Percentiles rank a stretch among this genome's conserved stretches.
phyloP scores from a whole-genome alignment of 2,329 filamentous ascomycete genomes.

The Epichloe uncinata region DNA sequence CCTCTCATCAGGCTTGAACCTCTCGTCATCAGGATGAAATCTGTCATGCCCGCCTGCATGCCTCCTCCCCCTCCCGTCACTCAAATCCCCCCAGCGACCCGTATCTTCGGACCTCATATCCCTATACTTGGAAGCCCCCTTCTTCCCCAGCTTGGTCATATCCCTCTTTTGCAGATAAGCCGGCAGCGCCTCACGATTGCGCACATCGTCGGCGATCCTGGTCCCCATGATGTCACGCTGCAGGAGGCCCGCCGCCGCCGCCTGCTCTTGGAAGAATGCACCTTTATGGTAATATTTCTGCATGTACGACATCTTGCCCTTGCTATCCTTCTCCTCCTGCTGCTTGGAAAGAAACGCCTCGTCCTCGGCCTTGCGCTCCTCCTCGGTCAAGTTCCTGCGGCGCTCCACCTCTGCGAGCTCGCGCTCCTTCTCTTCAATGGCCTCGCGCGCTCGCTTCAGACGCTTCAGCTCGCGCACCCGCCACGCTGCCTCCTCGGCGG shows the following conservation, averaged over 20 bases:
- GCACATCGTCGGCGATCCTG: conserved; percentile 68
- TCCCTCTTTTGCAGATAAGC: conserved; percentile 88
- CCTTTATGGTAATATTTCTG: conserved; percentile 96
- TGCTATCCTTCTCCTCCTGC: conserved; percentile 62
- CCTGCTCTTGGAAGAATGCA: conserved; percentile 83
- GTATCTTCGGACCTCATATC: conserved; percentile 88
- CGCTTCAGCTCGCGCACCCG: conserved; percentile 83
- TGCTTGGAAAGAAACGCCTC: conserved; percentile 63
- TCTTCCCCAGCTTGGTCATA: conserved; percentile 85
- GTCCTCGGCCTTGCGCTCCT: conserved; percentile 79
- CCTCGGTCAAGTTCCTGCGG: conserved; percentile 69
- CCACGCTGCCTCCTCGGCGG: conserved; percentile 85
- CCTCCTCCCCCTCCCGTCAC: conserved; percentile 28
- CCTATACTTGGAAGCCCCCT: conserved; percentile 73
- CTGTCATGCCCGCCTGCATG: conserved; percentile 44
- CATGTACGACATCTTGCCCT: conserved; percentile 79
- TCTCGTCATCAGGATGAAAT: conserved; percentile 51
- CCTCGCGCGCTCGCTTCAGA: conserved; percentile 73
- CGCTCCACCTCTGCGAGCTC: conserved; percentile 85
- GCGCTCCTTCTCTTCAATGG: conserved; percentile 69
- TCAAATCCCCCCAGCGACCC: conserved; percentile 59
- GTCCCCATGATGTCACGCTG: conserved; percentile 78
- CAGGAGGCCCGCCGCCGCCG: conserved; percentile 60
- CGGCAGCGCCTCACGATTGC: conserved; percentile 69
- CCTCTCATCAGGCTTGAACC: conserved; percentile 27